Evolutionary conservation across 768 basidiomycete genomes (phyloP), one percentile per base, ranked within the genome.

Genomic region (Mycena vulgaris): DNA sequence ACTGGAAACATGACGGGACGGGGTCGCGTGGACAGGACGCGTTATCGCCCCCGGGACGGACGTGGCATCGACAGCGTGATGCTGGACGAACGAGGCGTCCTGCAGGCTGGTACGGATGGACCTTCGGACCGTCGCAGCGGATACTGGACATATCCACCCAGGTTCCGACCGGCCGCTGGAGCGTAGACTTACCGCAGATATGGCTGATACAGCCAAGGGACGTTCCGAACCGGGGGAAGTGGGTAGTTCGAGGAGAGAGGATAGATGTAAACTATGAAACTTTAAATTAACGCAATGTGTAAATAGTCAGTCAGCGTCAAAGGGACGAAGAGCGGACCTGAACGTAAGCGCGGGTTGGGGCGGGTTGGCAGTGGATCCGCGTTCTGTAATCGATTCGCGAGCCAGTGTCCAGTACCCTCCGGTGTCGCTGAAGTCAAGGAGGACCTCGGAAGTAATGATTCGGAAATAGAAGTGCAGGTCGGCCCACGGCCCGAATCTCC

Each of bases 1-100:
- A 59, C 65, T 70, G 72, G 72, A 70, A 68, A 70, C 71, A 69
- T 73, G 68, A 73, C 71, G 71, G 72, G 72, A 73, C 35, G 56
- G 42, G 56, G 72, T 66, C 72, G 68, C 72, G 68, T 73, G 72
- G 65, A 69, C 68, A 73, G 40, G 63, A 67, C 72, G 72, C 72
- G 65, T 70, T 73, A 73, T 70, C 68, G 30, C 68, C 67, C 66
- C 40, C 45, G 19, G 23, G 59, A 65, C 57, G 63, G 68, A 53
- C 65, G 64, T 73, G 68, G 65, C 68, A 70, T 53, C 65, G 68
- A 59, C 52, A 57, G 63, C 37, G 1, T 66, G 55, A 73, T 65
- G 63, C 63, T 69, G 35, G 42, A 53, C 61, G 72, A 69, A 66
- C 64, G 61, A 68, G 71, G 59, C 60, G 51, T 63, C 61, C 64